Evolutionary conservation across 306 rosid genomes (phyloP).

Genomic region (Clitoria ternatea): DNA sequence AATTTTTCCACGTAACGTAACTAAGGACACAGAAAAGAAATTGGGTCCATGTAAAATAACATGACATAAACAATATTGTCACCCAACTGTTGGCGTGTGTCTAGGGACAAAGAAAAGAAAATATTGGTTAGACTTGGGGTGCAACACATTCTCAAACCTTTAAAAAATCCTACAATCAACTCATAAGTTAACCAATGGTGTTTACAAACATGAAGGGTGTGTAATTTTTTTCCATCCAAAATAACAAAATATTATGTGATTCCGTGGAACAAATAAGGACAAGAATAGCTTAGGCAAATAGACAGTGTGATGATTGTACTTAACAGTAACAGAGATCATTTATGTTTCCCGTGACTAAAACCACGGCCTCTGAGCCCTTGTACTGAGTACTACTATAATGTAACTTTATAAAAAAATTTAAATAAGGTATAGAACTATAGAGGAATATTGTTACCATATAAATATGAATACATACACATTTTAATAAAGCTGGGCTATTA

Average conservation of each 20-base stretch:
- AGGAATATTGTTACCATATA: neutral
- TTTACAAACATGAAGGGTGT: too few relatives aligned
- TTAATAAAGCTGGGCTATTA: too few relatives aligned
- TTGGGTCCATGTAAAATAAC: neutral
- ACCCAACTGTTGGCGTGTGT: neutral
- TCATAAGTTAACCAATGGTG: too few relatives aligned
- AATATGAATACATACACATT: too few relatives aligned
- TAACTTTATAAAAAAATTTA: too few relatives aligned
- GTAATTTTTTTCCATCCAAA: too few relatives aligned
- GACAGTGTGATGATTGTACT: slow-evolving; percentile 20
- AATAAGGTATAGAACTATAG: neutral
- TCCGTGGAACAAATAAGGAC: neutral
- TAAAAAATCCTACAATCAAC: too few relatives aligned
- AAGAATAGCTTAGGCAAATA: neutral
- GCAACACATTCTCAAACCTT: too few relatives aligned
- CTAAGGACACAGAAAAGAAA: neutral
- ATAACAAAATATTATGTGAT: neutral
- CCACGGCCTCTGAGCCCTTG: slow-evolving; percentile 5
- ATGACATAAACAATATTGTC: neutral
- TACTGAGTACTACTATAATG: neutral
- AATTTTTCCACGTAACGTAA: neutral
- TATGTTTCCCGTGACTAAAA: slow-evolving; percentile 25
- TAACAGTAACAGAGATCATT: neutral
- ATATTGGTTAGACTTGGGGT: too few relatives aligned
- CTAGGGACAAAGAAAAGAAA: neutral